Evolutionary conservation across 1,284 basidiomycete genomes (phyloP).

Genomic region (Moniliella sp.): DNA sequence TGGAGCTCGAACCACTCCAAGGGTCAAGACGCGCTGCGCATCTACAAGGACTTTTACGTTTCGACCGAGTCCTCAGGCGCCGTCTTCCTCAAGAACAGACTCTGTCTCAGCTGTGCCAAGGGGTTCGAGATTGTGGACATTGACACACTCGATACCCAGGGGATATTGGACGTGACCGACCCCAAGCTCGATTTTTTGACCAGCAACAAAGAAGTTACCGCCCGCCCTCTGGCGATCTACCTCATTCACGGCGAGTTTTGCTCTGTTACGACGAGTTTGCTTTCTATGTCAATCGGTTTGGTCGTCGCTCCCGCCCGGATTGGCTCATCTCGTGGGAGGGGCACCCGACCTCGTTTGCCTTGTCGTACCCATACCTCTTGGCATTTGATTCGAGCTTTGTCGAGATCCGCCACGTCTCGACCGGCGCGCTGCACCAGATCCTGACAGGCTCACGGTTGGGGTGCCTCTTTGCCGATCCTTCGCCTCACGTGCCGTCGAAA

Average conservation of each 20-base stretch:
- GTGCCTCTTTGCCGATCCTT: constrained; percentile 76
- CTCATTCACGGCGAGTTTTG: constrained; percentile 88
- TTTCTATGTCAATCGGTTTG: constrained; percentile 92
- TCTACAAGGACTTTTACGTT: constrained; percentile 92
- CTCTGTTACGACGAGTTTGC: constrained; percentile 97
- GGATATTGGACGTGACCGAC: constrained; percentile 77
- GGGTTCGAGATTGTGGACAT: constrained; percentile 99
- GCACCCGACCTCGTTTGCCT: constrained; percentile 69
- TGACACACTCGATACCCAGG: constrained; percentile 87
- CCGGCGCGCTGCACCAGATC: constrained; percentile 73
- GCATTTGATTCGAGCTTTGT: constrained; percentile 92
- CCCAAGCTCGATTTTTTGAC: constrained; percentile 77
- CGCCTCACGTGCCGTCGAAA: constrained; percentile 45
- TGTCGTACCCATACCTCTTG: constrained; percentile 86
- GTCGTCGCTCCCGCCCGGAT: constrained; percentile 65
- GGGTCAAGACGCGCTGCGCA: constrained; percentile 79
- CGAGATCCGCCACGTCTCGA: constrained; percentile 85
- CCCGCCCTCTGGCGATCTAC: constrained; percentile 90
- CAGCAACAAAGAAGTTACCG: constrained; percentile 61
- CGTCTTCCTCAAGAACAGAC: constrained; percentile 87
- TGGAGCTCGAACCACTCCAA: constrained; percentile 75
- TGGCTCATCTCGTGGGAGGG: constrained; percentile 97
- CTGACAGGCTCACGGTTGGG: constrained; percentile 48
- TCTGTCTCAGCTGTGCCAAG: constrained; percentile 88
- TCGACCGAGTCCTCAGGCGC: constrained; percentile 89